Base-by-base conservation (phyloP, 1,139 yeast genomes). In the Trichomonascaceae sp. region DNA sequence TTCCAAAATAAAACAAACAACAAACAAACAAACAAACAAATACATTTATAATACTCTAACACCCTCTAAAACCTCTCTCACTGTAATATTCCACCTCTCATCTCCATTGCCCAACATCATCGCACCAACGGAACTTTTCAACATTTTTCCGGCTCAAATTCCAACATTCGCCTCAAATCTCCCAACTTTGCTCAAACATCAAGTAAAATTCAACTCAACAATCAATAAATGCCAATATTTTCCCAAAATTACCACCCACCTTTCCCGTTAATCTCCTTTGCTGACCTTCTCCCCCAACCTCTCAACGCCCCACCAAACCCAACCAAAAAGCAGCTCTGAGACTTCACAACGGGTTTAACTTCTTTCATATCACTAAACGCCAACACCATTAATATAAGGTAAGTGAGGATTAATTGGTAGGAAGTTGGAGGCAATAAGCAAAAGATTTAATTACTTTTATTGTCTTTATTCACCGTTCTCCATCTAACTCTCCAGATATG, bases 401-500 rank as follows among this genome's bases (percentile, higher is more conserved):
- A 36, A n/a, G 41, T 36, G 3, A 13, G 15, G 17, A 17, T 13
- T 5, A 4, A 7, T 12, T 9, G 8, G 5, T 3, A 9, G 41
- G 41, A 13, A 2, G 5, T 9, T 36, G 9, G 4, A 13, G 10
- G 32, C 32, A 8, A 27, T 2, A 27, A 27, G 10, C 41, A 36
- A 13, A 2, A 17, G 41, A 36, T 9, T 9, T 4, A 36, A 13
- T 12, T 8, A 22, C 17, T 2, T 36, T 6, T 36, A 27, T 36
- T 36, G n/a, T 17, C 8, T 3, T 36, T 36, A 7, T 36, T n/a
- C 13, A n/a, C 13, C 41, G 15, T 13, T 15, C 41, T 36, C 17
- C 8, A 13, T 36, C 41, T 36, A 36, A 36, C 41, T 6, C n/a
- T 22, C 27, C 22, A 45, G 32, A 9, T 12, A 93, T 93, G 98